Percentiles rank a stretch among this genome's conserved stretches.
phyloP scores from a whole-genome alignment of 2,329 filamentous ascomycete genomes.

The Drechslerella dactyloides region DNA sequence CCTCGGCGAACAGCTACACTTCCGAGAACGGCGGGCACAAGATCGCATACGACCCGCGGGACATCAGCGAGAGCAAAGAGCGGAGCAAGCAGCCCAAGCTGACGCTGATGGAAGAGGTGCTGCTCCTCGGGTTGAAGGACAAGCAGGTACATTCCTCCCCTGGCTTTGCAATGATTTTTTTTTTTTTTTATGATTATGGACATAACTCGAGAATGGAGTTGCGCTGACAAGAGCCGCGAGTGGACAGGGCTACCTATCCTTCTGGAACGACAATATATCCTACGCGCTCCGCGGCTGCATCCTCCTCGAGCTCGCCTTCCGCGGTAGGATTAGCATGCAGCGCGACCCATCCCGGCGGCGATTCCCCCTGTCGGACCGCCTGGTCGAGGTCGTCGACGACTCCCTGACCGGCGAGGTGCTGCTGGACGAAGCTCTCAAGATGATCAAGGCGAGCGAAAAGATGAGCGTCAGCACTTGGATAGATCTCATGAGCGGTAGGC shows the following conservation, averaged over 20 bases:
- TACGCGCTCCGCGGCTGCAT: conserved; percentile 98
- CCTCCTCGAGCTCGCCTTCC: conserved; percentile 94
- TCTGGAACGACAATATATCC: conserved; percentile 99
- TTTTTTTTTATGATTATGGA: not conserved
- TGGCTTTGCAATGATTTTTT: not conserved
- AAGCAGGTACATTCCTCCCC: conserved; percentile 77
- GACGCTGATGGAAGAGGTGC: conserved; percentile 97
- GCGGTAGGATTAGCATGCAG: conserved; percentile 97
- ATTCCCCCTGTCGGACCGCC: conserved; percentile 87
- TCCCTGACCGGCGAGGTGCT: conserved; percentile 95
- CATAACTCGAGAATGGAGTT: not conserved
- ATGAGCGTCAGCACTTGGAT: conserved; percentile 99
- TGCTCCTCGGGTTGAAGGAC: conserved; percentile 94
- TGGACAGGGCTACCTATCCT: conserved; percentile 95
- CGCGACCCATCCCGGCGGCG: conserved; percentile 90
- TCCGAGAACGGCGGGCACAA: conserved; percentile 75
- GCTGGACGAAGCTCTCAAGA: conserved; percentile 95
- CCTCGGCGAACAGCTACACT: conserved; percentile 73
- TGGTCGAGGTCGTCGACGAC: conserved; percentile 97
- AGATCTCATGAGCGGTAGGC: conserved; percentile 93
- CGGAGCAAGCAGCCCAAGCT: conserved; percentile 97
- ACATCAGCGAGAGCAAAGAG: conserved; percentile 96
- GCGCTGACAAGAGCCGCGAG: conserved; percentile 17
- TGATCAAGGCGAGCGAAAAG: conserved; percentile 99
- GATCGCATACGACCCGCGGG: conserved; percentile 84